Evolutionary conservation across 2,329 filamentous ascomycete species (phyloP).

Genomic region (Geosmithia flava): DNA sequence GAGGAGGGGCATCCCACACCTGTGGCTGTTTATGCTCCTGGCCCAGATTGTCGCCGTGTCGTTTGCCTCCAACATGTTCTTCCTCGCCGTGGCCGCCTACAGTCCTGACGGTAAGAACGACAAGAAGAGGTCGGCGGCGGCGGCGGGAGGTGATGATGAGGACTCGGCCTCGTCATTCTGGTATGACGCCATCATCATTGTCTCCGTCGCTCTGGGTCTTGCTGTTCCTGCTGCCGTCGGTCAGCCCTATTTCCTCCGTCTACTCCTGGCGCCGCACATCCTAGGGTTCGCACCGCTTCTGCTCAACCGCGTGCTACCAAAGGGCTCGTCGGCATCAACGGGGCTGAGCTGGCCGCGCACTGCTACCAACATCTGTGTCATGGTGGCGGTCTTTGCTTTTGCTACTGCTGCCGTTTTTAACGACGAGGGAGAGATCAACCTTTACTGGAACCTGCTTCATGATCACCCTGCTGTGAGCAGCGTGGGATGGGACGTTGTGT

Average conservation of each 20-base stretch:
- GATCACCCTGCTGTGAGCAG: constrained; percentile 13
- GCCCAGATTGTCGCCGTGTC: constrained; percentile 14
- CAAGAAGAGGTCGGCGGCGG: neutral
- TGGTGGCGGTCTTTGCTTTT: constrained; percentile 3
- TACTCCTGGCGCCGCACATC: constrained; percentile 10
- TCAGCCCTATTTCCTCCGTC: neutral
- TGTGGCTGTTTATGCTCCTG: constrained; percentile 13
- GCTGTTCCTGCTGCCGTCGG: neutral
- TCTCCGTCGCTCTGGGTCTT: neutral
- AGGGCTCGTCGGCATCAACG: neutral
- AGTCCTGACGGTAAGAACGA: neutral
- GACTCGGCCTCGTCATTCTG: neutral
- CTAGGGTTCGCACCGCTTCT: constrained; percentile 11
- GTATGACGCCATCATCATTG: neutral
- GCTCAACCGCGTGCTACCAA: neutral
- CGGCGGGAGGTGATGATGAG: neutral
- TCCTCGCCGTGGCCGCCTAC: constrained; percentile 9
- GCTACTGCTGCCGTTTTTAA: constrained; percentile 1
- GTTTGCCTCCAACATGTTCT: constrained; percentile 13
- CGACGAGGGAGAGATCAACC: constrained; percentile 2
- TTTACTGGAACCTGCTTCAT: constrained; percentile 5
- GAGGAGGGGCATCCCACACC: constrained; percentile 6
- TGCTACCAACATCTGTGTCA: constrained; percentile 2
- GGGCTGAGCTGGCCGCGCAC: constrained; percentile 4
- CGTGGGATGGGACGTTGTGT: constrained; percentile 14